Percentiles rank a stretch among this genome's conserved stretches.
These are phyloP conservation scores for Scutellaria minor DNA, from an alignment of 257 asterid genomes.

Conservation along the genomic window DNA sequence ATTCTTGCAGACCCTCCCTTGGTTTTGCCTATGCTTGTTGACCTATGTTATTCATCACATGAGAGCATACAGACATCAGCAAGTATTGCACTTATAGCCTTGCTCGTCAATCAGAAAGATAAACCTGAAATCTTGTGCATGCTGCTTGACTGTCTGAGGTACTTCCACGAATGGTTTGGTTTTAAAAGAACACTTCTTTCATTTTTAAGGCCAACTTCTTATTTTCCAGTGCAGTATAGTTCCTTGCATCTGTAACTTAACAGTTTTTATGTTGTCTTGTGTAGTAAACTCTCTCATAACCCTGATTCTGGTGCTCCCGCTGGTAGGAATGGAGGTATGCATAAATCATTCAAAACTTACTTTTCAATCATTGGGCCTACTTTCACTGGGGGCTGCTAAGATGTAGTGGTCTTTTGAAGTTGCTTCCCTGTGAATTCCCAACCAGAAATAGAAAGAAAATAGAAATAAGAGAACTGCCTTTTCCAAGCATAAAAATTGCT, in stretches of 20 bases:
- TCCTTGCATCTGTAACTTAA: constrained; percentile 18
- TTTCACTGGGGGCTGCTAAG: constrained; percentile 18
- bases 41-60: constrained; percentile 54
- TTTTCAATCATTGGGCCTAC: constrained; percentile 4
- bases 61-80: constrained; percentile 53
- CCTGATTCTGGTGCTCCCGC: constrained; percentile 45
- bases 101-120: constrained; percentile 68
- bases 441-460: constrained; percentile 25
- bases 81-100: constrained; percentile 51
- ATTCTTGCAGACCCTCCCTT: constrained; percentile 65
- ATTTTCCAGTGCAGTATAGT: constrained; percentile 1
- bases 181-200: not conserved
- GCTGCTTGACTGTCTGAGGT: constrained; percentile 89
- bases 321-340: constrained; percentile 56
- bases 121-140: constrained; percentile 68
- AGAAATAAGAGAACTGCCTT: constrained; percentile 6
- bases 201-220: constrained; percentile 3
- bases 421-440: not conserved
- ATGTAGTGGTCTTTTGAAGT: not conserved
- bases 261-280: constrained; percentile 35
- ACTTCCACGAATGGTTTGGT: constrained; percentile 17
- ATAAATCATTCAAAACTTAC: constrained; percentile 28
- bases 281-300: constrained; percentile 61
- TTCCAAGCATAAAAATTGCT: constrained; percentile 6
- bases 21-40: constrained; percentile 71